Percentiles rank a stretch among this genome's conserved stretches.
These are phyloP conservation scores for Colletotrichum euphorbiae DNA, from an alignment of 2,329 filamentous ascomycete species.

Conservation along the genomic window DNA sequence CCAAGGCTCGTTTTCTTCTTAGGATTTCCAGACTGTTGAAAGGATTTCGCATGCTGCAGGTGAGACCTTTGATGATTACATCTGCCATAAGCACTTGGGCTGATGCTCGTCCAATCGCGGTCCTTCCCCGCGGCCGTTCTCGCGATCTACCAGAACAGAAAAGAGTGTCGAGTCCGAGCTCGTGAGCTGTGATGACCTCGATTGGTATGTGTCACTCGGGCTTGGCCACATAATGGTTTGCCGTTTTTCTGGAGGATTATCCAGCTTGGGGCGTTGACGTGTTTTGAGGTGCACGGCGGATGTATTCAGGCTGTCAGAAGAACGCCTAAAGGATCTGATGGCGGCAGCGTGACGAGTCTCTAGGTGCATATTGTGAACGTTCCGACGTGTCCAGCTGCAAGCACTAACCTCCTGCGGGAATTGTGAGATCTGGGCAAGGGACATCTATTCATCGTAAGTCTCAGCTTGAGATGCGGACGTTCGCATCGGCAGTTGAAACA, in stretches of 20 bases:
- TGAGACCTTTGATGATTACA: constrained; percentile 32
- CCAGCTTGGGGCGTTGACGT: not conserved
- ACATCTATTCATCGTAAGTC: not conserved
- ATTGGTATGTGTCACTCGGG: not conserved
- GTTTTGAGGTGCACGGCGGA: not conserved
- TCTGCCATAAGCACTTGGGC: constrained; percentile 38
- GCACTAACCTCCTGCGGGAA: not conserved
- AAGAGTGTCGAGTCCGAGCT: not conserved
- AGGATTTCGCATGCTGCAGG: constrained; percentile 27
- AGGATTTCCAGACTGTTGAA: not conserved
- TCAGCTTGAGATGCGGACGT: too few species aligned
- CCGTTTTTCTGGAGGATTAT: constrained; percentile 3
- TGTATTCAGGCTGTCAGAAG: not conserved
- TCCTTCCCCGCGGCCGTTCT: not conserved
- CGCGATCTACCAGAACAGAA: not conserved
- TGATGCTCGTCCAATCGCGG: constrained; percentile 22
- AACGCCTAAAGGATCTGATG: not conserved
- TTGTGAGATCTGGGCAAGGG: not conserved
- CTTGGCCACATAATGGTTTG: not conserved
- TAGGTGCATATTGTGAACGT: not conserved
- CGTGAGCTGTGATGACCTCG: not conserved
- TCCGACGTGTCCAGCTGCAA: not conserved
- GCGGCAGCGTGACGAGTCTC: not conserved
- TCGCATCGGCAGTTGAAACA: too few species aligned
- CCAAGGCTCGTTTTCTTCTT: not conserved